Base-by-base conservation (phyloP, 805 yeast genomes). In the Maudiozyma serrabonitensis region DNA sequence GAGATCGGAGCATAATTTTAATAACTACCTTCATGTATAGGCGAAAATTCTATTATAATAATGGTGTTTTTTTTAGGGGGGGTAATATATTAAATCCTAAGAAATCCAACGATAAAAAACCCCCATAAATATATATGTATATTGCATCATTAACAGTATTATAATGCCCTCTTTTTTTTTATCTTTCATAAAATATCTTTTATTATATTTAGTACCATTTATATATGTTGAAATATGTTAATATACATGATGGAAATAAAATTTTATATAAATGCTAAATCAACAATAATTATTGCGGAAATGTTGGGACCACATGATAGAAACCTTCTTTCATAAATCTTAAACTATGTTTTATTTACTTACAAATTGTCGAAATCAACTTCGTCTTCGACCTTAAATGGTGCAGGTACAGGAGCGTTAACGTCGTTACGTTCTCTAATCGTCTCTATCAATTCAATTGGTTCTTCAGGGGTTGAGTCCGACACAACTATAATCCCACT, bases 381-480 rank as follows among this genome's bases (percentile, higher is more conserved):
- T 15, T 58, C 60, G 39, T 64, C 69, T 39, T 60, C 61, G 13
- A 66, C 61, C 44, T 54, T 63, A 45, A 66, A 64, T 46, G 69
- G 60, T 9, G 63, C 52, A 35, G 69, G 69, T 32, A 63, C 57
- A 43, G 85, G 95, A 19, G 89, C 95, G 64, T 79, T 88, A 18
- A 81, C 79, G 58, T 79, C 76, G 60, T 77, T 81, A 63, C 76
- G 71, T 66, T 89, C 95, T 67, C 95, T 83, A 25, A 87, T 82
- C 0, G 97, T 91, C 68, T 82, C 85, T 63, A 90, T 84, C 52
- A 77, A 68, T 52, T 80, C 85, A 32, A 76, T 69, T 25, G 82
- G 79, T 59, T 81, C 82, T 1, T 66, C 75, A 7, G 87, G 84
- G 47, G 67, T 69, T 44, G 75, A 75, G 64, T 87, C 95, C 44